Evolutionary conservation across 2,329 filamentous ascomycete species (phyloP).

Genomic region (Capronia epimyces): DNA sequence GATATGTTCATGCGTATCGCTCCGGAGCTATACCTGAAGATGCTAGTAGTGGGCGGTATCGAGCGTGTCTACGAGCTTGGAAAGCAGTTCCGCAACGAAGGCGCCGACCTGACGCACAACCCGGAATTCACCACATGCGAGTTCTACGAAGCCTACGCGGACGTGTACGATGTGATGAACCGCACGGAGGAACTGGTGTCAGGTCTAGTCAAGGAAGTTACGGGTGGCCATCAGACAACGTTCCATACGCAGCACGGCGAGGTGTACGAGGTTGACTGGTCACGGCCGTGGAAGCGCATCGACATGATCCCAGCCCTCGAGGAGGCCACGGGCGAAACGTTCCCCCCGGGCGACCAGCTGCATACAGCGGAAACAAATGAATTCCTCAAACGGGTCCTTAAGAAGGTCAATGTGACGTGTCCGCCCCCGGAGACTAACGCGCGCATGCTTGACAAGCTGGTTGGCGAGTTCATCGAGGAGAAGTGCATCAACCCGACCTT

Average conservation of each 20-base stretch:
- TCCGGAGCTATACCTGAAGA: constrained; percentile 94
- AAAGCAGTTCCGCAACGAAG: constrained; percentile 91
- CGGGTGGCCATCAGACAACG: constrained; percentile 75
- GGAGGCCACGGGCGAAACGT: constrained; percentile 84
- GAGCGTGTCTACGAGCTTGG: constrained; percentile 95
- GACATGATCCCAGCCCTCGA: constrained; percentile 96
- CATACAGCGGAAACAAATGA: constrained; percentile 85
- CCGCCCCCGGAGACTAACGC: constrained; percentile 85
- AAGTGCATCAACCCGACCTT: constrained; percentile 91
- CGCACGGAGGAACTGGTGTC: constrained; percentile 92
- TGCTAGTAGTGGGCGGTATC: constrained; percentile 86
- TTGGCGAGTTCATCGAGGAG: constrained; percentile 91
- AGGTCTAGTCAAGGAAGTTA: constrained; percentile 77
- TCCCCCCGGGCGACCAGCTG: constrained; percentile 80
- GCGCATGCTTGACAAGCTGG: constrained; percentile 91
- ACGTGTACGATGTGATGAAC: constrained; percentile 85
- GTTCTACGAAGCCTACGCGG: constrained; percentile 92
- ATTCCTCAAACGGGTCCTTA: constrained; percentile 76
- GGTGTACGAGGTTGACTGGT: constrained; percentile 90
- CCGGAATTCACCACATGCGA: constrained; percentile 97
- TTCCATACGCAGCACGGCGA: constrained; percentile 85
- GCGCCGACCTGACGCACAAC: constrained; percentile 90
- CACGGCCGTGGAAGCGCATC: constrained; percentile 83
- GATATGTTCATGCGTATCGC: constrained; percentile 93
- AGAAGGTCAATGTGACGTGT: constrained; percentile 89